Evolutionary conservation across 129 eudicot genomes (phyloP).

Genomic region (Flaveria ramosissima): DNA sequence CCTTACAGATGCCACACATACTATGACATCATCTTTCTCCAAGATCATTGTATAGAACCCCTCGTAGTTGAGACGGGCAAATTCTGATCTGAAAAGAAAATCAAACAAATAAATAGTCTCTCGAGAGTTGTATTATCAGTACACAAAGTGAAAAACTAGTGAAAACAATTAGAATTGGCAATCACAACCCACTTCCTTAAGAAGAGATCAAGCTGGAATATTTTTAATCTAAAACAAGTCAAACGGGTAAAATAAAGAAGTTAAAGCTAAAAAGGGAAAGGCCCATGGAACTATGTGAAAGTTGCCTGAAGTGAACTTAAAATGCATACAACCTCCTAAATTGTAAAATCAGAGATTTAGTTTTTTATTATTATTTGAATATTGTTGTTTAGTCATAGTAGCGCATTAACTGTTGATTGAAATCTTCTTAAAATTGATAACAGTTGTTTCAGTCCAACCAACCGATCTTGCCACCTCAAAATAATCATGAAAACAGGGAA

Average conservation of each 20-base stretch:
- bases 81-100: slow-evolving; percentile 67
- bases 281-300: not conserved
- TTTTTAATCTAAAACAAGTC: not conserved
- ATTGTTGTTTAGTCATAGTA: not conserved
- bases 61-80: slow-evolving; percentile 75
- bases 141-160: slow-evolving; percentile 4
- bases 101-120: slow-evolving; percentile 14
- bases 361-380: not conserved
- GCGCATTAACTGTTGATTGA: not conserved
- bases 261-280: not conserved
- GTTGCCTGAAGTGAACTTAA: not conserved
- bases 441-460: not conserved
- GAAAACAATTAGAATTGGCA: slow-evolving; percentile 2
- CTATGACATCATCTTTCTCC: slow-evolving; percentile 84
- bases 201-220: not conserved
- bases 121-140: not conserved
- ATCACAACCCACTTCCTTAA: slow-evolving; percentile 3
- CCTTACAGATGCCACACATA: slow-evolving; percentile 91
- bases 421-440: not conserved
- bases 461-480: slow-evolving; percentile 4
- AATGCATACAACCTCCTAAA: slow-evolving; percentile 3
- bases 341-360: not conserved
- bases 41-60: slow-evolving; percentile 81
- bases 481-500: slow-evolving; percentile 11
- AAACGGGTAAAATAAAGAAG: not conserved